Percentiles rank a stretch among this genome's conserved stretches.
Evolutionary conservation across 2,329 filamentous ascomycete genomes (phyloP).

Genomic region (Aureobasidium pullulans): DNA sequence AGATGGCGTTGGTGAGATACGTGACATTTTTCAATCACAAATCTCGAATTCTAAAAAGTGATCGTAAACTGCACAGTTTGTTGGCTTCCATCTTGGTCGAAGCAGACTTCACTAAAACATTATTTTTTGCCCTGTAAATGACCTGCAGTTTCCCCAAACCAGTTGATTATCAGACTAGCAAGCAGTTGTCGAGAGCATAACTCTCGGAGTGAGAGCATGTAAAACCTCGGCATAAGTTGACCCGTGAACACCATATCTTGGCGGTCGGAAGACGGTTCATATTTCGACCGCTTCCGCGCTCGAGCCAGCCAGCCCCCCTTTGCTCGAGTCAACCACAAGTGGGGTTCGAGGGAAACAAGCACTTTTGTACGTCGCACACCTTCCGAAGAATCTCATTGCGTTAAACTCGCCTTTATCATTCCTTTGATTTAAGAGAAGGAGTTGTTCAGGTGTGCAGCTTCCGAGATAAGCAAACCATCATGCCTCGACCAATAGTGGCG

Average conservation of each 20-base stretch:
- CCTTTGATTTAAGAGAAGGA: neutral
- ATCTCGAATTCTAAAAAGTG: no score
- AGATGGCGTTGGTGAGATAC: no score
- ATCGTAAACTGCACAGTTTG: no score
- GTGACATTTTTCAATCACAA: no score
- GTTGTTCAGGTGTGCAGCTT: neutral
- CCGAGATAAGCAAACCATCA: neutral
- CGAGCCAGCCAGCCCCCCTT: neutral
- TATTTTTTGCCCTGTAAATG: no score
- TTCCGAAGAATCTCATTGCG: neutral
- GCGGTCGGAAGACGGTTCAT: neutral
- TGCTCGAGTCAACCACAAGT: slow-evolving; percentile 5
- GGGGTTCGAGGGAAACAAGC: neutral
- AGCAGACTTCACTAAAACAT: no score
- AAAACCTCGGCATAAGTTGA: neutral
- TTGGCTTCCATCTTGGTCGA: no score
- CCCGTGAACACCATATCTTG: neutral
- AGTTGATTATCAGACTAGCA: neutral
- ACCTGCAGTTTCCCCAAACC: no score
- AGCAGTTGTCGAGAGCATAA: neutral
- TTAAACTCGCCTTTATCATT: neutral
- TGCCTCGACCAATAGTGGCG: slow-evolving; percentile 13
- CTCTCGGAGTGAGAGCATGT: neutral
- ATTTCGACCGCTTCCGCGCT: neutral
- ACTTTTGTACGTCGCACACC: neutral